Percentiles rank a stretch among this genome's conserved stretches.
Conservation (phyloP, 352 stramenopile species). For the Globisporangium cystogenes region DNA sequence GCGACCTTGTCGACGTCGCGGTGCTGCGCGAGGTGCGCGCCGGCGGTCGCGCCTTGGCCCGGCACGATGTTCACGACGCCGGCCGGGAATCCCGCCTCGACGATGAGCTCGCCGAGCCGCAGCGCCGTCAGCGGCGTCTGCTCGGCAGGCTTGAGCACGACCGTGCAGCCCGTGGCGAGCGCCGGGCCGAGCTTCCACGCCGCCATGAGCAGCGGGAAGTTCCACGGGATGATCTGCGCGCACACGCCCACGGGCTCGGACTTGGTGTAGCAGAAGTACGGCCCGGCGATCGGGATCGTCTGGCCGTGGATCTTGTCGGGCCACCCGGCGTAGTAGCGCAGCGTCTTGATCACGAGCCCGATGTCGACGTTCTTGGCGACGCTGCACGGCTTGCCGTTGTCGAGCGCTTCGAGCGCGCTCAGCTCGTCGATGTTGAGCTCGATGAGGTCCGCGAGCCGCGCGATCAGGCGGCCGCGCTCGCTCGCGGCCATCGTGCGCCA, state of each 20-base stretch:
- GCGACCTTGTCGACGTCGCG: conserved; percentile 74
- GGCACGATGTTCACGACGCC: conserved; percentile 84
- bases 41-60: conserved; percentile 31
- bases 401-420: conserved; percentile 85
- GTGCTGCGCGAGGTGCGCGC: conserved; percentile 39
- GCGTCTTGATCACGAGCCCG: conserved; percentile 66
- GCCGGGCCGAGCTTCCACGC: conserved; percentile 90
- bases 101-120: conserved; percentile 74
- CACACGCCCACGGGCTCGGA: conserved; percentile 80
- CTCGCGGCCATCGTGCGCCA: conserved; percentile 53
- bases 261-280: conserved; percentile 56
- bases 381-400: conserved; percentile 91
- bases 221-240: conserved; percentile 94
- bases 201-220: conserved; percentile 96
- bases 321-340: conserved; percentile 94
- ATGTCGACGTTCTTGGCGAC: conserved; percentile 83
- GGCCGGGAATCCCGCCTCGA: conserved; percentile 62
- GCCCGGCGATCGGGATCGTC: conserved; percentile 46
- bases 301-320: conserved; percentile 75
- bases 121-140: conserved; percentile 92
- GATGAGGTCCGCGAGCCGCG: conserved; percentile 40
- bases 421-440: conserved; percentile 59
- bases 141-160: conserved; percentile 93
- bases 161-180: conserved; percentile 87
- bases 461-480: conserved; percentile 32